phyloP scores from a whole-genome alignment of 2,329 filamentous ascomycete species.

The Cladosporium cucumerinum region DNA sequence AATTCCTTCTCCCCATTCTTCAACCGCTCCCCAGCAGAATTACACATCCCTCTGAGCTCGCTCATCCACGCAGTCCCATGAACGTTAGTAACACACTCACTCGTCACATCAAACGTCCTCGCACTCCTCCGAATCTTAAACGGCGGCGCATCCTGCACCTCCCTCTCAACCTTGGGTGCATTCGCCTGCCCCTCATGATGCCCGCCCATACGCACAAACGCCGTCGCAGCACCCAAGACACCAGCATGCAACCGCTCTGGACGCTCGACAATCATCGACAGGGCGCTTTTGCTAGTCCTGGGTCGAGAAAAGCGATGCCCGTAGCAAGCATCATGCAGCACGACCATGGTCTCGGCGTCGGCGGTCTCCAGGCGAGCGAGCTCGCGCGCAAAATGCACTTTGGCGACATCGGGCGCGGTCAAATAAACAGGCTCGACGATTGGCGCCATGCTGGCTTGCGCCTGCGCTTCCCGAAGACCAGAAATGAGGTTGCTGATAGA shows the following conservation, averaged over 20 bases:
- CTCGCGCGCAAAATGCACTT: conserved; percentile 66
- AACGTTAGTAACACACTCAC: conserved; percentile 79
- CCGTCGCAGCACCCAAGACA: conserved; percentile 75
- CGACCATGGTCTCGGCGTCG: conserved; percentile 66
- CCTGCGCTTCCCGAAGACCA: conserved; percentile 32
- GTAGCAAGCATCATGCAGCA: conserved; percentile 92
- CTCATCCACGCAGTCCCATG: conserved; percentile 93
- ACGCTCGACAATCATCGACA: conserved; percentile 84
- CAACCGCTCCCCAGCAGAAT: conserved; percentile 72
- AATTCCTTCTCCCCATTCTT: conserved; percentile 76
- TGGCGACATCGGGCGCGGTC: conserved; percentile 31
- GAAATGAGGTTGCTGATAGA: conserved; percentile 35
- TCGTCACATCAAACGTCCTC: conserved; percentile 66
- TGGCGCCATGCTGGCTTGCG: conserved; percentile 29
- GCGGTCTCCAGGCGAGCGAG: conserved; percentile 53
- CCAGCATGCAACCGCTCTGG: conserved; percentile 86
- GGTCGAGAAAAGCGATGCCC: conserved; percentile 87
- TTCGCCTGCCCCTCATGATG: conserved; percentile 69
- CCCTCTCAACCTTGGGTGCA: conserved; percentile 52
- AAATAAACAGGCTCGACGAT: conserved; percentile 33
- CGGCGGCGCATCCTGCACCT: conserved; percentile 57
- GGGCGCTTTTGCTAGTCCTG: conserved; percentile 65
- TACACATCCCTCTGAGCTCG: conserved; percentile 81
- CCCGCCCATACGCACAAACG: conserved; percentile 86
- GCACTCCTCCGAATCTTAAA: conserved; percentile 83